These are phyloP conservation scores for Teunomyces aglyptinius DNA, from an alignment of 805 yeast genomes.

Conservation along the genomic window DNA sequence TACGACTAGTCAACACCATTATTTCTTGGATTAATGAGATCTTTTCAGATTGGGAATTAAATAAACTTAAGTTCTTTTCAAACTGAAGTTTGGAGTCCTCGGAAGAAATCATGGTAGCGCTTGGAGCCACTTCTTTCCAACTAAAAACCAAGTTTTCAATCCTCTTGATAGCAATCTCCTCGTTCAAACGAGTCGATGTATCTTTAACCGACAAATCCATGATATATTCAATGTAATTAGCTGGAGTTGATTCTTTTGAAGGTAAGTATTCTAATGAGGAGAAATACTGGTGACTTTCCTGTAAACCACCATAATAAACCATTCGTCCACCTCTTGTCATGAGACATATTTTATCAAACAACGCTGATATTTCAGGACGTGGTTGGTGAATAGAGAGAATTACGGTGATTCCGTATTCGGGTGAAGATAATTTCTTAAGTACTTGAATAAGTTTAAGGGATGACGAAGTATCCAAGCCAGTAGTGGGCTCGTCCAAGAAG, in stretches of 20 bases:
- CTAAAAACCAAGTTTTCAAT: slow-evolving; percentile 10
- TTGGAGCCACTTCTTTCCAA: slow-evolving; percentile 7
- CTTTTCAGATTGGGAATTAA: slow-evolving; percentile 11
- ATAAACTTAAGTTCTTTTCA: slow-evolving; percentile 8
- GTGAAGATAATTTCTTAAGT: slow-evolving; percentile 19
- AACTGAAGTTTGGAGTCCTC: slow-evolving; percentile 12
- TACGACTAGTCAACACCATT: slow-evolving; percentile 17
- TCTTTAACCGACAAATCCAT: slow-evolving; percentile 15
- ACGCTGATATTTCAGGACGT: slow-evolving; percentile 18
- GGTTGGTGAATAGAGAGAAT: slow-evolving; percentile 27
- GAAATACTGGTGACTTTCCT: slow-evolving; percentile 16
- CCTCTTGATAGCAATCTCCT: slow-evolving; percentile 6
- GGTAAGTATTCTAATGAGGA: slow-evolving; percentile 4
- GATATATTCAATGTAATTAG: slow-evolving; percentile 11
- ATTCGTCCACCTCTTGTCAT: slow-evolving; percentile 25
- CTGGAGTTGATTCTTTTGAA: slow-evolving; percentile 1
- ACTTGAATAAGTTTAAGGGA: slow-evolving; percentile 22
- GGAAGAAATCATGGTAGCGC: not conserved
- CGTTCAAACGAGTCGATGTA: slow-evolving; percentile 10
- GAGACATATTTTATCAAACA: slow-evolving; percentile 25
- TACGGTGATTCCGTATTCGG: slow-evolving; percentile 22
- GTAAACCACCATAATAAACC: slow-evolving; percentile 20
- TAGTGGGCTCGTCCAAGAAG: slow-evolving; percentile 28
- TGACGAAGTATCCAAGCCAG: slow-evolving; percentile 25
- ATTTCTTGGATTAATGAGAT: slow-evolving; percentile 20